Base-by-base conservation (phyloP, 2,329 filamentous ascomycete genomes). In the Penicillium hesseltinei region DNA sequence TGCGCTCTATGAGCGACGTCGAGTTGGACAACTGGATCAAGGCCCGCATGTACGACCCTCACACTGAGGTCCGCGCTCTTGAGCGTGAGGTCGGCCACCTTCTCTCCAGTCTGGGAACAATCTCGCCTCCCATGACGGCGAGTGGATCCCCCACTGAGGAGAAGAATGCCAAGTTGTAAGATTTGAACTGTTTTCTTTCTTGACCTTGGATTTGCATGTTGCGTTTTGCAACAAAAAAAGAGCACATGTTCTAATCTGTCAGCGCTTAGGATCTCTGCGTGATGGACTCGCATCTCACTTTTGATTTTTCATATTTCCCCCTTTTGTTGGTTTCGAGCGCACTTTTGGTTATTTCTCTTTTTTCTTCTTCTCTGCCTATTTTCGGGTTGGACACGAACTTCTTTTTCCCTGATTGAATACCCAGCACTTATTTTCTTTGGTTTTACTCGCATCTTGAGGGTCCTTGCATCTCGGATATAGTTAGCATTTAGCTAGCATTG, bases 1-100 rank as follows among this genome's bases (percentile, higher is more conserved):
- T 81, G 21, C 76, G 78, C 51, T 69, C 67, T 13, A 73, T 81
- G 71, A 70, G 62, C 43, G 77, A 81, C 59, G 63, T 69, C 10
- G 69, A 77, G 33, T 66, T 81, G 39, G 78, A 81, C 58, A 68
- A 70, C 42, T 81, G 76, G 76, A 79, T 81, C 71, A 77, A 75
- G 65, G 63, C 70, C 11, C 77, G 74, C 65, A 81, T 81, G 79
- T 81, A 81, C 61, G 73, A 80, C 55, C 76, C 79, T 25, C 76
- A 79, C 66, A 70, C 68, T 15, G 79, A 81, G 67, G 77, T 79
- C n/a, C 68, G 73, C 56, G 71, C 73, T 42, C 65, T 81, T 35
- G 78, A 81, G 69, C 68, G 76, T 25, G 79, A 80, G 63, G 76
- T 80, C 44, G 76, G 76, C 35, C 70, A 74, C 49, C 66, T 78